Base-by-base conservation (phyloP, 2,329 filamentous ascomycete genomes). In the Aureobasidium sp. region DNA sequence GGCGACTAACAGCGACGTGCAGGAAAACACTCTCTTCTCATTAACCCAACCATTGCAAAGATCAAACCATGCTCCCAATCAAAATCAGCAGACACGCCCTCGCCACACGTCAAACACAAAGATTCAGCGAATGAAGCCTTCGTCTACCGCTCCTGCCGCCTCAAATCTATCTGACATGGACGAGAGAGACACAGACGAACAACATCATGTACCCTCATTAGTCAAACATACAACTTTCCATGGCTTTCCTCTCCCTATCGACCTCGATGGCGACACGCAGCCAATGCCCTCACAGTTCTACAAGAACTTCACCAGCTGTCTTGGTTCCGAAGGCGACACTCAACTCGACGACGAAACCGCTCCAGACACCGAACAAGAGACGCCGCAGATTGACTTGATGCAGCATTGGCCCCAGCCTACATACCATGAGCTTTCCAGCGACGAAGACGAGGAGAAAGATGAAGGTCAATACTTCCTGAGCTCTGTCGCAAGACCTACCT, bases 281-380 rank as follows among this genome's bases (percentile, higher is more conserved):
- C 72, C 74, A 29, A 71, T 72, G 66, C 76, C 77, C 59, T 77
- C 76, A 58, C 78, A 80, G 65, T 74, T 79, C 49, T 76, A 77
- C 66, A 74, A 69, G 50, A 67, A 75, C 27, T 77, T 69, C 63
- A 73, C 70, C 13, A 76, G 75, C 48, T 76, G 73, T 44, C 69
- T 69, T 58, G 53, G 67, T 65, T 27, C 65, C 63, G 53, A 63
- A 63, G 61, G 69, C 62, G 63, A 52, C 52, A 57, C 49, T 6
- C 44, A 54, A 10, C 3, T 44, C 2, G 61, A 59, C 34, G 36
- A 48, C 13, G 41, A 47, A 5, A 54, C 48, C 29, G 50, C 59
- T 27, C 52, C 36, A 11, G 39, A 65, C 30, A 53, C 55, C 5
- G 65, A 72, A 42, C 70, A 69, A 21, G 68, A 72, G 37, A 66